These are phyloP conservation scores for Mycena filopes DNA, from an alignment of 768 basidiomycete genomes.

Conservation along the genomic window DNA sequence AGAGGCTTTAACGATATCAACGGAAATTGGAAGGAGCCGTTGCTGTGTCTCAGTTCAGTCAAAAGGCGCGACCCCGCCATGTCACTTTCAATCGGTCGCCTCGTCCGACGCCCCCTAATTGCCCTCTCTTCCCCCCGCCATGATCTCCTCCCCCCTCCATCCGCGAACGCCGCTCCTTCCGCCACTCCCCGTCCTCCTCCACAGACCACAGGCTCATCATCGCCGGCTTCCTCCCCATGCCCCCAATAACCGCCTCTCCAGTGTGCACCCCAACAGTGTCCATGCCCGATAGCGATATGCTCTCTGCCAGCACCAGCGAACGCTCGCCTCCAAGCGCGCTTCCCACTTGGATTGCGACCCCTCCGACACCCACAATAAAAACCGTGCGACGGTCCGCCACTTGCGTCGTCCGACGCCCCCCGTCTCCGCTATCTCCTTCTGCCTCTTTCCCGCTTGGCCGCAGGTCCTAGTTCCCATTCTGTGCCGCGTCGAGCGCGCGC, in stretches of 20 bases:
- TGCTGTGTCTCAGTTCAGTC: conserved; percentile 9
- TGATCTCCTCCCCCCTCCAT: conserved; percentile 13
- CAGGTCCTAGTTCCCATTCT: conserved; percentile 40
- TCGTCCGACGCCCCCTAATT: conserved; percentile 4
- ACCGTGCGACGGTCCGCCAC: conserved; percentile 49
- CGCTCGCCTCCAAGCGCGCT: too few relatives aligned
- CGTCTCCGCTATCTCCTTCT: conserved; percentile 51
- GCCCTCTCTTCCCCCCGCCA: conserved; percentile 15
- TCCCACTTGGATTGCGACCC: conserved; percentile 69
- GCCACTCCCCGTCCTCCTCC: conserved; percentile 28
- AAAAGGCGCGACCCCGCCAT: background rate
- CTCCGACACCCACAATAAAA: conserved; percentile 65
- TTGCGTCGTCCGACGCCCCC: conserved; percentile 44
- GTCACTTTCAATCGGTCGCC: conserved; percentile 16
- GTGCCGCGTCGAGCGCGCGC: conserved; percentile 31
- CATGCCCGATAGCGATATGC: conserved; percentile 23
- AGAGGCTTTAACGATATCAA: conserved; percentile 26
- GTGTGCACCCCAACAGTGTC: conserved; percentile 56
- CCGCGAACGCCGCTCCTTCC: conserved; percentile 30
- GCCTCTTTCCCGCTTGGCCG: conserved; percentile 59
- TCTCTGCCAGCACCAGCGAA: conserved; percentile 2
- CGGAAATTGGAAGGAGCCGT: conserved; percentile 16
- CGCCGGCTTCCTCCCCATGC: conserved; percentile 59
- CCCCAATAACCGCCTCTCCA: conserved; percentile 71
- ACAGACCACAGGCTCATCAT: conserved; percentile 39